Evolutionary conservation across 768 basidiomycete genomes (phyloP), one percentile per base, ranked within the genome.

Genomic region (Gymnopilus junonius): DNA sequence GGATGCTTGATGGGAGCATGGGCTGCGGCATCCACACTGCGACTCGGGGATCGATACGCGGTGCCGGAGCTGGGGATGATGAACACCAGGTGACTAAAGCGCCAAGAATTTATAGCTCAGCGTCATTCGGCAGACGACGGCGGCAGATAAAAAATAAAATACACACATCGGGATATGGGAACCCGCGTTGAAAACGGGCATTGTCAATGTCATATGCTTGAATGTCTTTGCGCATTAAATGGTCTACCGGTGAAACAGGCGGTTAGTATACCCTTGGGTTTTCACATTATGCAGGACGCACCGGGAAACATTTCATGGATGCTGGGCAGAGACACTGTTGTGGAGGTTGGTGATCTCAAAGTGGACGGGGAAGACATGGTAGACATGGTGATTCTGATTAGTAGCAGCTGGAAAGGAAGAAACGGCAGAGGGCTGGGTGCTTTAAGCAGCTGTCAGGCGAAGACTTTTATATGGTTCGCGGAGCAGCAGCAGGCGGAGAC

Each of bases 241-340:
- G 62, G 39, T 50, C 62, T 63, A 35, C 45, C 57, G 32, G 21
- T 35, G 46, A 48, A 48, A 27, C n/a, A 46, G 58, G 39, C 21
- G n/a, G 42, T 31, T 11, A 34, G 34, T 15, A 54, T 29, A 43
- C 48, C 58, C 25, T 21, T 37, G 40, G 8, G 14, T 53, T 46
- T n/a, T 4, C 6, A 14, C 17, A 14, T 31, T 7, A 51, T 4
- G 29, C 59, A 43, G 21, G 12, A 59, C 75, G 43, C 65, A 82
- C 85, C 83, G 48, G 85, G 85, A 63, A 86, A 87, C 78, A 86
- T 83, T 63, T 85, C 83, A 21, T 80, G 77, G 34, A 85, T 85
- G 66, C 82, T 82, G 25, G 85, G 85, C 27, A 86, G 74, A 1
- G 79, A 75, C 21, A 61, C 35, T 15, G 58, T 27, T 10, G 56